phyloP scores from a whole-genome alignment of 2,329 filamentous ascomycete species.

The Tolypocladium inflatum region DNA sequence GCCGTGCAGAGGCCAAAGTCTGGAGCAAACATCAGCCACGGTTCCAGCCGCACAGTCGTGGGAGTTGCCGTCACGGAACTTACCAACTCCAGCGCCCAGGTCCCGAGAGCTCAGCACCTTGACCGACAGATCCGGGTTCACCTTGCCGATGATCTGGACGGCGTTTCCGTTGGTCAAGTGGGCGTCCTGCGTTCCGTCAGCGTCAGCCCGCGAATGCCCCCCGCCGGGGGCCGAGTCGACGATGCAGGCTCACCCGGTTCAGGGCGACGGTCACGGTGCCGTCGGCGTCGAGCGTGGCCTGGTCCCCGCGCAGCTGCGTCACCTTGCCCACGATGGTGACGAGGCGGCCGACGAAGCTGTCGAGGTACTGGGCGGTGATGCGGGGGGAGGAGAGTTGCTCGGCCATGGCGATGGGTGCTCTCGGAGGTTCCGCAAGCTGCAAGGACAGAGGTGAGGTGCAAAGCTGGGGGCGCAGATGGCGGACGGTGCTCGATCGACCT shows the following conservation, averaged over 20 bases:
- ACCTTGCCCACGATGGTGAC: conserved; percentile 85
- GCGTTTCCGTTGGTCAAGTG: conserved; percentile 61
- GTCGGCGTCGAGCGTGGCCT: conserved; percentile 69
- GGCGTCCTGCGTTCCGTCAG: conserved; percentile 43
- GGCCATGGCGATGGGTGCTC: conserved; percentile 40
- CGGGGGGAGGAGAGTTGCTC: conserved; percentile 66
- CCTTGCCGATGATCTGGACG: conserved; percentile 72
- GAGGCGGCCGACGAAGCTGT: conserved; percentile 62
- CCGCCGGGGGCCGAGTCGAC: not conserved
- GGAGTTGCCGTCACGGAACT: no score
- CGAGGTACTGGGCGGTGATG: conserved; percentile 70
- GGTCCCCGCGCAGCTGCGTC: conserved; percentile 68
- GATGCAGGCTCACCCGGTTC: conserved; percentile 49
- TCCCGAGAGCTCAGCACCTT: conserved; percentile 62
- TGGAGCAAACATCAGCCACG: conserved; percentile 20
- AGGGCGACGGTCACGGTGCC: conserved; percentile 67
- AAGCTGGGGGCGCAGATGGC: no score
- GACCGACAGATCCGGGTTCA: conserved; percentile 62
- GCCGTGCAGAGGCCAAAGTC: conserved; percentile 68
- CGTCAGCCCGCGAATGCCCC: not conserved
- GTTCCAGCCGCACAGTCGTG: no score
- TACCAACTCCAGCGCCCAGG: conserved; percentile 60
- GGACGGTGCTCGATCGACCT: not conserved
- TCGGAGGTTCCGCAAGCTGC: not conserved
- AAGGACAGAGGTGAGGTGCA: not conserved